Evolutionary conservation across 139 green algal species (phyloP), one percentile per base, ranked within the genome.

Genomic region (Medakamo hakoo): DNA sequence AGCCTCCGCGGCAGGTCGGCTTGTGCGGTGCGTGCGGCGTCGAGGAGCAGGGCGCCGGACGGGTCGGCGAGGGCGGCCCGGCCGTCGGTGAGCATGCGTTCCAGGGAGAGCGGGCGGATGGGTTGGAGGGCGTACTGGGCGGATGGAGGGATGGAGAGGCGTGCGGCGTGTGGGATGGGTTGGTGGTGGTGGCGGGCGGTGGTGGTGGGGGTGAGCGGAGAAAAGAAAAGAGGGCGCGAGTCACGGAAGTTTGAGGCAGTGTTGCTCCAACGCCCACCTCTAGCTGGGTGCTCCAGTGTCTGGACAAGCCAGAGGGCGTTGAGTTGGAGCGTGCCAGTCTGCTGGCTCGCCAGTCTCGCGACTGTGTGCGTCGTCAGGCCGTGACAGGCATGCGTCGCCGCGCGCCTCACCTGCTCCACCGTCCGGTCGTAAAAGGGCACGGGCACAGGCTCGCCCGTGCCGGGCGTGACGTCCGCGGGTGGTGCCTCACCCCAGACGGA

Each of bases 1-100:
- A 95, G 78, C 2, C 87, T 76, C 63, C 86, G 85, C 24, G 87
- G 87, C 30, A 95, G 77, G 84, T 94, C 55, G 4, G 75, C 60
- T 70, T 26, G 27, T 64, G 60, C 75, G 49, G 74, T 83, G 23
- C 71, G 63, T 23, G 80, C 81, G 30, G 70, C 82, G 20, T 82
- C 71, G 2, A 88, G 60, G 9, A 84, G 60, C 22, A 63, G 4
- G 26, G 20, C 4, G 32, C 4, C 40, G n/a, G 30, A 1, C n/a
- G 24, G 16, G n/a, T 14, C 4, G 3, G n/a, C 31, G 4, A 58
- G 9, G 58, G 32, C 20, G 14, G 27, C 9, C 29, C 4, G 32
- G 3, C 9, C 27, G 16, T 4, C 2, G 58, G 21, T 16, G 29
- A 9, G 27, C 40, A 52, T 52, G 2, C 28, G 20, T 30, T 49